phyloP scores from a whole-genome alignment of 192 early-diverging fungal genomes.

The Powellomyces hirtus region DNA sequence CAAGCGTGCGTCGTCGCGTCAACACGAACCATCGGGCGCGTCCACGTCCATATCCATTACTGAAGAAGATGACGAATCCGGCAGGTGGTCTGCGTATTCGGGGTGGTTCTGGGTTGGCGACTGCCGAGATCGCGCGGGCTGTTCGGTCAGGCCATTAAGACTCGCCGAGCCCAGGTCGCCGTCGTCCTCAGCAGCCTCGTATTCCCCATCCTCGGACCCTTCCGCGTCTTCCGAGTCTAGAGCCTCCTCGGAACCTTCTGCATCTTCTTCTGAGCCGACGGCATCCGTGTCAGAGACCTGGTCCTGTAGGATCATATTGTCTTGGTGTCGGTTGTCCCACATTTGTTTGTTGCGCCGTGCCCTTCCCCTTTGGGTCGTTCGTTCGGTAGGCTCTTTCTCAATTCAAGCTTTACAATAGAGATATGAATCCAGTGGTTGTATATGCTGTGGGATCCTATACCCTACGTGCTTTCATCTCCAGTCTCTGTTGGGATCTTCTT shows the following conservation, averaged over 20 bases:
- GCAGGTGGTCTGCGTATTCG: neutral
- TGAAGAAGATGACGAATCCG: neutral
- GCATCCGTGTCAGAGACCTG: constrained; percentile 1
- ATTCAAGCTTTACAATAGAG: no score
- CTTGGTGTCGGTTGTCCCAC: no score
- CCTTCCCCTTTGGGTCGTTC: no score
- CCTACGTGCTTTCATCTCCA: no score
- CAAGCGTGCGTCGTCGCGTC: no score
- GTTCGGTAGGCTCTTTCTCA: no score
- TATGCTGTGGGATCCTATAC: no score
- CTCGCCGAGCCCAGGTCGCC: neutral
- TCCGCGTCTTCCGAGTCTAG: constrained; percentile 24
- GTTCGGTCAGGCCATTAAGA: neutral
- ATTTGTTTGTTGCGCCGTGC: no score
- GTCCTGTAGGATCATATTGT: neutral
- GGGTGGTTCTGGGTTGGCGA: no score
- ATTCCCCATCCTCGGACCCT: constrained; percentile 21
- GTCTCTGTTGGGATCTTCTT: no score
- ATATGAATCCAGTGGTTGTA: no score
- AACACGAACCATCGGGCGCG: no score
- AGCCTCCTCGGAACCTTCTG: constrained; percentile 5
- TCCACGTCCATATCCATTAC: neutral
- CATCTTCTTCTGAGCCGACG: constrained; percentile 1
- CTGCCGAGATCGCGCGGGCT: neutral
- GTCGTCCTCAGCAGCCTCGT: neutral